A percentile compares a stretch with the other conserved stretches of the same genome.
Conservation (phyloP, 208 protist genomes). For the Trypanosoma cruzi region DNA sequence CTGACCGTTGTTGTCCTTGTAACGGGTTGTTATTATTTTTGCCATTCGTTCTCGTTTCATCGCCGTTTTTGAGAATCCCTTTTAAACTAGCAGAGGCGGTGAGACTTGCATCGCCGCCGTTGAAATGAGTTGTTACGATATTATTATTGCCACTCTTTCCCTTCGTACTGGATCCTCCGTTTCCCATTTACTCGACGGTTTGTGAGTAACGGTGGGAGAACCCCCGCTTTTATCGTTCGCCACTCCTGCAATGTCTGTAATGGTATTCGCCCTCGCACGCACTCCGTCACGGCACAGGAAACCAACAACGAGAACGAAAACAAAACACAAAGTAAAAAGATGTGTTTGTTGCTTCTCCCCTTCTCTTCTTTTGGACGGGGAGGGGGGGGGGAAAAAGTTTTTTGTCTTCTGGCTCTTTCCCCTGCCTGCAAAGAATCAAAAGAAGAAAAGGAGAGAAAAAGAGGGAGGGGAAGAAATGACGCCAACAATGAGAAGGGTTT, state of each 20-base stretch:
- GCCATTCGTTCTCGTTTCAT: background rate
- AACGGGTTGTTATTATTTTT: background rate
- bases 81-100: background rate
- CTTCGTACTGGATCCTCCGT: background rate
- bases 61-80: background rate
- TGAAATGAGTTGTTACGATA: background rate
- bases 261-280: background rate
- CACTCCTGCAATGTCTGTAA: too few relatives aligned
- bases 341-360: background rate
- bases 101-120: background rate
- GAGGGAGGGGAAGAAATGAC: background rate
- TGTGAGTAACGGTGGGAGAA: background rate
- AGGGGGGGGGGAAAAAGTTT: background rate
- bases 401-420: background rate
- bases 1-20: background rate
- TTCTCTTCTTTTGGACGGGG: background rate
- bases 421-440: background rate
- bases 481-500: background rate
- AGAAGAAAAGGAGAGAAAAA: background rate
- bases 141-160: background rate
- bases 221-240: background rate
- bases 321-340: background rate
- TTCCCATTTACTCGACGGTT: background rate
- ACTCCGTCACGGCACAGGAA: background rate
- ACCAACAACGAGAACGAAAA: background rate